Evolutionary conservation across 2,329 filamentous ascomycete genomes (phyloP).

Genomic region (Dactylella cylindrospora): DNA sequence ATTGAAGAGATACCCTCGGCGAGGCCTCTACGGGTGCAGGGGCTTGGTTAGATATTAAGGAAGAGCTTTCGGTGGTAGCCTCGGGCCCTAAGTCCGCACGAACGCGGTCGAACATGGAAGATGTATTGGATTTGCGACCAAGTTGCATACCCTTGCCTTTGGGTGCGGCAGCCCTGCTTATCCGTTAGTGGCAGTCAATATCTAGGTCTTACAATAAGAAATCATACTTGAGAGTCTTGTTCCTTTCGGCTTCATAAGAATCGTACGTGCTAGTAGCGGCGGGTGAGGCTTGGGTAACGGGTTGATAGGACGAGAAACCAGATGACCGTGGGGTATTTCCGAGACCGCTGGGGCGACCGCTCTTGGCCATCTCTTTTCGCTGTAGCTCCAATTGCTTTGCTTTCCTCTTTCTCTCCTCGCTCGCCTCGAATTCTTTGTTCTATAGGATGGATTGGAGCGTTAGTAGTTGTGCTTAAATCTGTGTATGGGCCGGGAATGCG

Average conservation of each 20-base stretch:
- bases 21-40: constrained; percentile 52
- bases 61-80: constrained; percentile 64
- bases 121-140: constrained; percentile 97
- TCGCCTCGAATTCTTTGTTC: constrained; percentile 98
- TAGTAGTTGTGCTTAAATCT: too few relatives aligned
- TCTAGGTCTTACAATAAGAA: neutral
- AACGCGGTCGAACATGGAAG: constrained; percentile 95
- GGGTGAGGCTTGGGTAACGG: constrained; percentile 65
- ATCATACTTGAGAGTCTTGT: constrained; percentile 80
- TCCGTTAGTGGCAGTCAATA: constrained; percentile 48
- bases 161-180: constrained; percentile 61
- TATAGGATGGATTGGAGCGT: constrained; percentile 53
- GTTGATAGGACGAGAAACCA: constrained; percentile 84
- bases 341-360: constrained; percentile 57
- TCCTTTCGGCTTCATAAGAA: constrained; percentile 95
- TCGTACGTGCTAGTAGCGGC: constrained; percentile 79
- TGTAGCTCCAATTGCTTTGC: constrained; percentile 99
- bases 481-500: constrained; percentile 48
- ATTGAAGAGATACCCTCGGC: constrained; percentile 64
- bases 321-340: constrained; percentile 65
- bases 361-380: constrained; percentile 88
- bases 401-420: constrained; percentile 96
- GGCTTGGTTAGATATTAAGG: constrained; percentile 67
- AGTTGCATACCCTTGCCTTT: constrained; percentile 99
- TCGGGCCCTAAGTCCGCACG: constrained; percentile 87